Evolutionary conservation across 2,329 filamentous ascomycete species (phyloP).

Genomic region (Colletotrichum cuscutae): DNA sequence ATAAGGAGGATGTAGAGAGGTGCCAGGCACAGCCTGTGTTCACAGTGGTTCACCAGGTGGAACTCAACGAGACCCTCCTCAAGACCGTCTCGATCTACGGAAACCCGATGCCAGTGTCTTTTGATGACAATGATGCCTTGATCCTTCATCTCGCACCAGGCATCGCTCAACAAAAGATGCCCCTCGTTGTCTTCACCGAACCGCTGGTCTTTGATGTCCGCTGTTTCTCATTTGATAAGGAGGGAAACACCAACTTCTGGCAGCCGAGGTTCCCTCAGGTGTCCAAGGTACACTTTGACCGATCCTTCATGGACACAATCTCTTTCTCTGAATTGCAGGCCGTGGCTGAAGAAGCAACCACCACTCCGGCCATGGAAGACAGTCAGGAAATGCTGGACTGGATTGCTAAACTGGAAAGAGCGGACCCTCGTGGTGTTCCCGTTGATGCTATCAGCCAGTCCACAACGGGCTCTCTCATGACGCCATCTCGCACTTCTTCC

Average conservation of each 20-base stretch:
- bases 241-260: conserved; percentile 75
- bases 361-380: conserved; percentile 60
- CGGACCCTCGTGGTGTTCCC: conserved; percentile 57
- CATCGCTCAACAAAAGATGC: conserved; percentile 51
- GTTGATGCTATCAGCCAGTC: conserved; percentile 58
- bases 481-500: conserved; percentile 21
- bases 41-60: conserved; percentile 72
- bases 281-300: conserved; percentile 81
- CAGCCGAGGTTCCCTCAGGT: conserved; percentile 81
- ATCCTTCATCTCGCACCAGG: conserved; percentile 58
- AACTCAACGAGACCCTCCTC: conserved; percentile 64
- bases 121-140: conserved; percentile 52
- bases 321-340: conserved; percentile 77
- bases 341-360: conserved; percentile 68
- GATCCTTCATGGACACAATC: conserved; percentile 74
- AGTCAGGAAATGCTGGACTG: conserved; percentile 70
- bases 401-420: conserved; percentile 68
- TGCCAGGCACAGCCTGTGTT: conserved; percentile 67
- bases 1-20: conserved; percentile 68
- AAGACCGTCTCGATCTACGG: conserved; percentile 59
- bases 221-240: conserved; percentile 82
- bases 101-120: conserved; percentile 54
- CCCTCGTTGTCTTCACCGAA: conserved; percentile 69
- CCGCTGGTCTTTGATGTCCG: conserved; percentile 84
- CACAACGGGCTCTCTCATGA: conserved; percentile 45